phyloP scores from a whole-genome alignment of 148 eudicot species.

The Rhododendron molle region DNA sequence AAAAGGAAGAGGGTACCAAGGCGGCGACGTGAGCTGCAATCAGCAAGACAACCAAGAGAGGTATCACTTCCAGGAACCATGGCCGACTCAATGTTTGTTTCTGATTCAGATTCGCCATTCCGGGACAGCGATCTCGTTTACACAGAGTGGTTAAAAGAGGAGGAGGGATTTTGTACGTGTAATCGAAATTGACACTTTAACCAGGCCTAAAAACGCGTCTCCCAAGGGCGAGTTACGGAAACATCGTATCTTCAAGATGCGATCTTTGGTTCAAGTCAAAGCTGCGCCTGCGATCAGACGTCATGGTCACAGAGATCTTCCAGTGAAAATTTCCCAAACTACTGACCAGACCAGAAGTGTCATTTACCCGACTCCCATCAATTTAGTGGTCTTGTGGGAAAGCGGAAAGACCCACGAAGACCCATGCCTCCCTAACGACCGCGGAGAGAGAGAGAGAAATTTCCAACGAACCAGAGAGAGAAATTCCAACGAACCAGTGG shows the following conservation, averaged over 20 bases:
- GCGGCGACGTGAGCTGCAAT: constrained; percentile 41
- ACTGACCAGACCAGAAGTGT: no score
- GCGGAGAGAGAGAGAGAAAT: neutral
- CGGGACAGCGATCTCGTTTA: neutral
- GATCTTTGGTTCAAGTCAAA: no score
- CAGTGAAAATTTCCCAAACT: no score
- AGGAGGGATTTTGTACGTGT: neutral
- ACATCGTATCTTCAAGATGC: no score
- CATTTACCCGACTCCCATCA: no score
- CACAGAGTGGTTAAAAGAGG: neutral
- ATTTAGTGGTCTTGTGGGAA: no score
- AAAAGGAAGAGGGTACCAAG: constrained; percentile 18
- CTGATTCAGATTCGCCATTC: constrained; percentile 28
- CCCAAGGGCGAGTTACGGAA: no score
- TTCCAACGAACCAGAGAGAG: neutral
- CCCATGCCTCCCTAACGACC: neutral
- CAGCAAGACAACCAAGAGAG: constrained; percentile 36
- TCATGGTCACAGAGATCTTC: no score
- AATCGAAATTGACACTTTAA: no score
- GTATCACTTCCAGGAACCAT: constrained; percentile 36
- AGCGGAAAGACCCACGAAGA: neutral
- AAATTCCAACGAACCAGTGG: neutral
- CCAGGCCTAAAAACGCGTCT: no score
- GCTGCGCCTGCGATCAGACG: no score
- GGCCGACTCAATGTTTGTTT: constrained; percentile 19